Evolutionary conservation across 441 rosid genomes (phyloP), one percentile per base, ranked within the genome.

Genomic region (Erodium moschatum): DNA sequence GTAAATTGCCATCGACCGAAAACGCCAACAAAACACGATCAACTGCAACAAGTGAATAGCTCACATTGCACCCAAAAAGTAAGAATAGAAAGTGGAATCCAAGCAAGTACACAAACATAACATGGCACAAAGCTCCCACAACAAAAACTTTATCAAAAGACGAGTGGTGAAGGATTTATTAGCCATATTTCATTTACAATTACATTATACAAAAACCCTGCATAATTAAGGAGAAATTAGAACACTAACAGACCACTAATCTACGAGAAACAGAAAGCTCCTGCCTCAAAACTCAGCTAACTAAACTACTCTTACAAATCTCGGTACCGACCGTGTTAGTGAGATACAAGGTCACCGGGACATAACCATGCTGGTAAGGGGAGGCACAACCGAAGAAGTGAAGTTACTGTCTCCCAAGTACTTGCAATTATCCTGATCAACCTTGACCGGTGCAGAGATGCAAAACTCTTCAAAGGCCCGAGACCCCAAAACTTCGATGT

Each of bases 361-460:
- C 91, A 84, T 79, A 42, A 84, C 83, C 82, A 87, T 71, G 80
- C 79, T 82, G 60, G 88, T 75, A 70, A 82, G 83, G 27, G 81
- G 68, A 13, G 82, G 79, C 69, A 75, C 84, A n/a, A 74, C 85
- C 18, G 87, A 68, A 60, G 86, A 74, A 65, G 78, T 73, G 64
- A 86, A 87, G 6, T 78, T 50, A 21, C 89, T 73, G 67, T 78
- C 89, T 60, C 86, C 81, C 68, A 76, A 48, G 69, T 76, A 83
- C 73, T 85, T 87, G 82, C 94, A 89, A 77, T 82, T 91, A 66
- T 89, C 93, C 33, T 76, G 78, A 78, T 86, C 88, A 42, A 79
- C 84, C 78, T 80, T 81, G 44, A 80, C 61, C 35, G 83, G 67
- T 24, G 71, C 64, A 9, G 81, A 74, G 67, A 78, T 50, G 54